phyloP scores from a whole-genome alignment of 2,329 filamentous ascomycete species.

The Alternaria brassicae region DNA sequence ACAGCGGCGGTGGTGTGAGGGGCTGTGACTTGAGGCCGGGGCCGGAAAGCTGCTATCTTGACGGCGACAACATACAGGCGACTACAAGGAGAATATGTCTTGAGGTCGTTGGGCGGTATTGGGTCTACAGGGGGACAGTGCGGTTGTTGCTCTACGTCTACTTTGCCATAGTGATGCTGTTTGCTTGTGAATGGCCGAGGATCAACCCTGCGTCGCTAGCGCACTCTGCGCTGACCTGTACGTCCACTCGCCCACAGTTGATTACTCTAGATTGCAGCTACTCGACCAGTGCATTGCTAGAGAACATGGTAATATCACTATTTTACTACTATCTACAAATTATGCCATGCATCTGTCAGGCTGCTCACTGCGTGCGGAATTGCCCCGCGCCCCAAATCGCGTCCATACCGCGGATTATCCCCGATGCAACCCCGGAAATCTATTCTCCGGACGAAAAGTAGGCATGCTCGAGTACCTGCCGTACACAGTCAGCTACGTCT shows the following conservation, averaged over 20 bases:
- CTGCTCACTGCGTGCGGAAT: background rate
- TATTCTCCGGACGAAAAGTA: conserved; percentile 29
- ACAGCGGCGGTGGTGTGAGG: conserved; percentile 24
- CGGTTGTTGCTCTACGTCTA: conserved; percentile 34
- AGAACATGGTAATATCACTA: background rate
- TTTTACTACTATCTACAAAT: background rate
- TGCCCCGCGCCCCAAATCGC: conserved; percentile 1
- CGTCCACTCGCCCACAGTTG: conserved; percentile 16
- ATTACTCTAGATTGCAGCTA: background rate
- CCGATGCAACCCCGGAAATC: background rate
- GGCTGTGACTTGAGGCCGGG: conserved; percentile 37
- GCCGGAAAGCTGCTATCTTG: conserved; percentile 43
- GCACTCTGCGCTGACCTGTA: conserved; percentile 6
- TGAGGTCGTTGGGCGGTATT: conserved; percentile 12
- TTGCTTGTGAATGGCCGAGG: conserved; percentile 23
- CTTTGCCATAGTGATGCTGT: conserved; percentile 28
- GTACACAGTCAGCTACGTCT: conserved; percentile 5
- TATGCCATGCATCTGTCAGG: background rate
- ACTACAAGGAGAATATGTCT: conserved; percentile 16
- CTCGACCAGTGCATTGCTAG: background rate
- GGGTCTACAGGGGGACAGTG: conserved; percentile 18
- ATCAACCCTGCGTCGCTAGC: conserved; percentile 25
- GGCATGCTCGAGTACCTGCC: conserved; percentile 38
- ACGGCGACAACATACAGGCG: conserved; percentile 41
- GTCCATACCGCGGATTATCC: background rate